Evolutionary conservation across 2,329 filamentous ascomycete genomes (phyloP).

Genomic region (Moelleriella libera): DNA sequence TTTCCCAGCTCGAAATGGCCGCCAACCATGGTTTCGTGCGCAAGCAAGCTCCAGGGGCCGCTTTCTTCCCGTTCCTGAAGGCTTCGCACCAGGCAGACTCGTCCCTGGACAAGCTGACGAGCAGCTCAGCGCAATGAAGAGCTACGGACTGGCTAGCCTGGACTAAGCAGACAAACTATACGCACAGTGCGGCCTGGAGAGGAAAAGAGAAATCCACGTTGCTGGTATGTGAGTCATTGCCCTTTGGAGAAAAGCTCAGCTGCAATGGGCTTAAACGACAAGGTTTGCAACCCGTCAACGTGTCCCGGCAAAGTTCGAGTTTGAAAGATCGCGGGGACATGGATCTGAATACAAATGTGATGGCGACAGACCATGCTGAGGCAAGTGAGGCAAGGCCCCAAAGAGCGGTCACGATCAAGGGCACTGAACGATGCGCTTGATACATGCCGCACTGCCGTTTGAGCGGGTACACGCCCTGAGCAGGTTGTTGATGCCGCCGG

Average conservation of each 20-base stretch:
- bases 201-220: neutral
- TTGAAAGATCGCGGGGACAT: too few relatives aligned
- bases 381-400: neutral
- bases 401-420: neutral
- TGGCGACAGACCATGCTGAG: neutral
- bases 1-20: neutral
- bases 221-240: neutral
- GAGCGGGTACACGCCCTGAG: neutral
- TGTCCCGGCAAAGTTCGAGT: neutral
- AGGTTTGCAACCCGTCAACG: neutral
- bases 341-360: neutral
- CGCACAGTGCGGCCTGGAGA: neutral
- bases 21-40: neutral
- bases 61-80: neutral
- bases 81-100: neutral
- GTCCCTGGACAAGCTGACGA: neutral
- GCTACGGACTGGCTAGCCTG: neutral
- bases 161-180: neutral
- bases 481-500: neutral
- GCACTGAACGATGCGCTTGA: neutral
- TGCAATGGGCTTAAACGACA: too few relatives aligned
- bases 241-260: neutral
- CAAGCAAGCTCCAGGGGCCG: neutral
- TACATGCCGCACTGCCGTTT: neutral
- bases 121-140: neutral